Evolutionary conservation across 345 rosid genomes (phyloP).

Genomic region (Microcos paniculata): DNA sequence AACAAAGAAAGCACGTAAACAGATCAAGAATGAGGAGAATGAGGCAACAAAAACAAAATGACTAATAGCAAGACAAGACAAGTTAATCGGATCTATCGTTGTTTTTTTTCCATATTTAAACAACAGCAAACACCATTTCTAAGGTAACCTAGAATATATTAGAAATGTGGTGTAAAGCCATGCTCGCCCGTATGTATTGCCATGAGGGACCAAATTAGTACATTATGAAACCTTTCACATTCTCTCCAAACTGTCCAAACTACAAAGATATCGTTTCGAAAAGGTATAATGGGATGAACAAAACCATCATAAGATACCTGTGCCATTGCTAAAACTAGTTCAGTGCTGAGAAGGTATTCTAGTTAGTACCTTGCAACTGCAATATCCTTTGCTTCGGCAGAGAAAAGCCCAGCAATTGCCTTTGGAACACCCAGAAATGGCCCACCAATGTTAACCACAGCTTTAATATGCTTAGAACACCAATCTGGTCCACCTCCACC

Average conservation of each 20-base stretch:
- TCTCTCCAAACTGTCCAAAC: not conserved
- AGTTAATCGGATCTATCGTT: too few relatives aligned
- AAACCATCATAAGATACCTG: not conserved
- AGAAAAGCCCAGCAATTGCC: slow-evolving; percentile 84
- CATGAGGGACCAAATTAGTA: not conserved
- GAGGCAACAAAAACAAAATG: not conserved
- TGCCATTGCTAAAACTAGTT: not conserved
- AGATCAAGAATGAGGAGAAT: not conserved
- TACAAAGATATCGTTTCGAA: not conserved
- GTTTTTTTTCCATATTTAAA: too few relatives aligned
- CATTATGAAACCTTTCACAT: not conserved
- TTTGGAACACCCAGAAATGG: slow-evolving; percentile 97
- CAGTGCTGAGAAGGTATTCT: not conserved
- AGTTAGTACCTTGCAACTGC: slow-evolving; percentile 79
- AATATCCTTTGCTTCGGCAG: slow-evolving; percentile 92
- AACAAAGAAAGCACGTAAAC: not conserved
- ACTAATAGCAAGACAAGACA: too few relatives aligned
- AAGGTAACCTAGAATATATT: too few relatives aligned
- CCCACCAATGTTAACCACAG: slow-evolving; percentile 91
- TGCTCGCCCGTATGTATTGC: too few relatives aligned
- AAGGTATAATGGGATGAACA: not conserved
- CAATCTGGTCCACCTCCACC: slow-evolving; percentile 95
- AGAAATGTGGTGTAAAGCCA: too few relatives aligned
- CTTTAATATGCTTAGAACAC: slow-evolving; percentile 93
- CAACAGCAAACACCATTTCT: too few relatives aligned